phyloP scores from a whole-genome alignment of 2,329 filamentous ascomycete species.

The Lachnellula subtilissima region DNA sequence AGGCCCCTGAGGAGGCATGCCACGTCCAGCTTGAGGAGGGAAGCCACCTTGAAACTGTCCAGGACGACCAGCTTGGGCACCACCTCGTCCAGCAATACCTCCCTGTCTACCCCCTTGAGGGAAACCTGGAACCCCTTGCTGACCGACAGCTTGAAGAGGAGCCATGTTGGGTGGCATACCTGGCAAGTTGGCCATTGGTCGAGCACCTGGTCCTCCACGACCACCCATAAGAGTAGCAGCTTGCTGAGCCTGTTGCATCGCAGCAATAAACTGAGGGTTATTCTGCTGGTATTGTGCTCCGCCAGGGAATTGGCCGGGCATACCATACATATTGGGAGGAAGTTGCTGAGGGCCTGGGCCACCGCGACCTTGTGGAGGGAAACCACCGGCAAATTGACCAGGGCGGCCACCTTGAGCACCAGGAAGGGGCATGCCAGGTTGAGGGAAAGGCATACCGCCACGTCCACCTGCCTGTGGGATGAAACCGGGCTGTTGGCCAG shows the following conservation, averaged over 20 bases:
- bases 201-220: conserved; percentile 39
- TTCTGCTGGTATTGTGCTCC: conserved; percentile 74
- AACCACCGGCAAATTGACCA: conserved; percentile 76
- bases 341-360: conserved; percentile 78
- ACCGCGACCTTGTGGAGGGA: conserved; percentile 79
- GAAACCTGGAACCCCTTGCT: conserved; percentile 51
- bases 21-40: conserved; percentile 34
- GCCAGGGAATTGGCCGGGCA: conserved; percentile 75
- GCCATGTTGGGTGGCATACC: conserved; percentile 70
- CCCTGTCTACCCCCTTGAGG: conserved; percentile 47
- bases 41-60: conserved; percentile 32
- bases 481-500: conserved; percentile 71
- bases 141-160: conserved; percentile 44
- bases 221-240: conserved; percentile 46
- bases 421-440: conserved; percentile 60
- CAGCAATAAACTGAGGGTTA: conserved; percentile 73
- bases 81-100: conserved; percentile 34
- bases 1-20: conserved; percentile 31
- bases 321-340: conserved; percentile 78
- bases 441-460: conserved; percentile 55
- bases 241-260: conserved; percentile 74
- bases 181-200: conserved; percentile 59
- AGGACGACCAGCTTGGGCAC: conserved; percentile 33
- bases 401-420: conserved; percentile 76
- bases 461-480: conserved; percentile 56